Conservation (phyloP, 805 yeast genomes). For the Kluyveromyces nonfermentans region DNA sequence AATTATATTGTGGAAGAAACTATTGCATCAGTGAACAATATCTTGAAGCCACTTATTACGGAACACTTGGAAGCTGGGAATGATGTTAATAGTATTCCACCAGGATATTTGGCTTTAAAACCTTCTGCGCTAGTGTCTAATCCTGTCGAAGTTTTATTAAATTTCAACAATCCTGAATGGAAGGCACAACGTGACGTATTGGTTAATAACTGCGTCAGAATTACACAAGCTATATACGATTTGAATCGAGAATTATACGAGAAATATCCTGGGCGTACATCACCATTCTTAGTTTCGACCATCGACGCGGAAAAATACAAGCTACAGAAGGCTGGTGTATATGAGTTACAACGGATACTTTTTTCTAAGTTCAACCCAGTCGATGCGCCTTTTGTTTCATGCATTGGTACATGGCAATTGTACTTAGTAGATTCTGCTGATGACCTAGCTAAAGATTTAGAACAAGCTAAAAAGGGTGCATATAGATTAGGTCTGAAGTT, state of each 20-base stretch:
- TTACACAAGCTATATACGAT: slow-evolving; percentile 47
- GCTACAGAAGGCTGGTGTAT: slow-evolving; percentile 76
- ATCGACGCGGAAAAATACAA: slow-evolving; percentile 89
- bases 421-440: slow-evolving; percentile 65
- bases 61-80: slow-evolving; percentile 38
- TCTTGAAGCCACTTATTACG: slow-evolving; percentile 64
- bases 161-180: slow-evolving; percentile 54
- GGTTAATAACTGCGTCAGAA: slow-evolving; percentile 53
- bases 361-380: slow-evolving; percentile 61
- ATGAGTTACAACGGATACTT: slow-evolving; percentile 75
- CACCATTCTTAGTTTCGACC: slow-evolving; percentile 69
- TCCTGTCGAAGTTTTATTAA: slow-evolving; percentile 62
- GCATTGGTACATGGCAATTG: slow-evolving; percentile 90
- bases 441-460: slow-evolving; percentile 52
- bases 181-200: slow-evolving; percentile 41
- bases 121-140: slow-evolving; percentile 81
- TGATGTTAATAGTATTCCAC: slow-evolving; percentile 61
- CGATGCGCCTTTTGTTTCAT: slow-evolving; percentile 45
- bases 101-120: slow-evolving; percentile 87
- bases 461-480: slow-evolving; percentile 47
- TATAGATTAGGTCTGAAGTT: slow-evolving; percentile 80
- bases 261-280: slow-evolving; percentile 51
- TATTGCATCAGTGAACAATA: slow-evolving; percentile 52
- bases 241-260: slow-evolving; percentile 42
- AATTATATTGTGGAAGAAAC: slow-evolving; percentile 54